Base-by-base conservation (phyloP, 1,284 basidiomycete genomes). In the Omphalotus olearius region DNA sequence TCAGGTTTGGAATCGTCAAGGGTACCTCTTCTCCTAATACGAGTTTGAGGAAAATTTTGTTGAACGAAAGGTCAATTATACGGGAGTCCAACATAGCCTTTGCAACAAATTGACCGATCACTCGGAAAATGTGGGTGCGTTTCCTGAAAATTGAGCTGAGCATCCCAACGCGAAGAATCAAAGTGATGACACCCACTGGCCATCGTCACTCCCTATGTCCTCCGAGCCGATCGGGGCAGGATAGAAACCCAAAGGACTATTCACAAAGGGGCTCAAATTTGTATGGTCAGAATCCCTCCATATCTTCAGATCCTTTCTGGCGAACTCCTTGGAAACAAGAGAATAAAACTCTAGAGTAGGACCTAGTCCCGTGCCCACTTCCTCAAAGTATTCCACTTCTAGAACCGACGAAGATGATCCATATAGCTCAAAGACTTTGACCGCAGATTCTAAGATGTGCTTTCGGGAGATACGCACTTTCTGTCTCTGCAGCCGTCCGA, bases 331-430 rank as follows among this genome's bases (percentile, higher is more conserved):
- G 45, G 92, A 95, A 13, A 93, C 93, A 47, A 98, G 74, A 36
- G 93, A 88, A 69, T 98, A 98, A 70, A 99, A 98, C 72, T 98
- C 97, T 33, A 99, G 78, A n/a, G 97, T 99, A 5, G 95, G 97
- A 2, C 97, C 97, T 10, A 99, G 74, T 26, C 97, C 97, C 2
- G 97, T 99, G 18, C 97, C 97, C 46, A 98, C 96, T 74, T 99
- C 97, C 64, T 98, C 94, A 66, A 98, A 98, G 74, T 98, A 99
- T 69, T 99, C 95, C 48, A 99, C 93, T 67, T 99, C 96, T 17
- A 99, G 79, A 41, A 98, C 85, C 0, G 93, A 93, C 5, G 89
- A 91, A 10, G 90, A 93, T 0, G 89, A 91, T 6, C 94, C 96
- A 63, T 98, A 99, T 20, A 99, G 76, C 70, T 99, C 96, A 60